Evolutionary conservation across 805 yeast species (phyloP).

Genomic region (Wickerhamiella azymoides): DNA sequence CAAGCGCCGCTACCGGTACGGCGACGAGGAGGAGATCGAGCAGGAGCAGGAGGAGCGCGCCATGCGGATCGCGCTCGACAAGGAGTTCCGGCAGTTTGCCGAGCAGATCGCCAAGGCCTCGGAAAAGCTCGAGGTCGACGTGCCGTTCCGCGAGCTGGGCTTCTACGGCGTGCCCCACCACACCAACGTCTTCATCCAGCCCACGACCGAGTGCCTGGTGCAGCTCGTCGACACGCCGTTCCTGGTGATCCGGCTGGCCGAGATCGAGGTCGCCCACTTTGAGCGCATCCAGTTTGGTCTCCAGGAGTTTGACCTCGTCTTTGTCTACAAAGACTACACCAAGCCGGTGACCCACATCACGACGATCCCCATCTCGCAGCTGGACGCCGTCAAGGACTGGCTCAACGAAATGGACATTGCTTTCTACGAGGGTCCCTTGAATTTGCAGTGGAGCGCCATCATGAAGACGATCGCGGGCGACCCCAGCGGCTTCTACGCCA

Average conservation of each 20-base stretch:
- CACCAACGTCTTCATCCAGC: constrained; percentile 88
- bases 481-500: constrained; percentile 84
- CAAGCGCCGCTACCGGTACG: constrained; percentile 72
- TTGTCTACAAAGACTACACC: constrained; percentile 81
- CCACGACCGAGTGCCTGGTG: constrained; percentile 91
- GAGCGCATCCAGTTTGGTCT: constrained; percentile 97
- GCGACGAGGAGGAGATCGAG: constrained; percentile 96
- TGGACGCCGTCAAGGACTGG: constrained; percentile 94
- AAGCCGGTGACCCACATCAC: constrained; percentile 84
- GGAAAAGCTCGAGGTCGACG: constrained; percentile 67
- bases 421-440: constrained; percentile 84
- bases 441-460: constrained; percentile 88
- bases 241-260: constrained; percentile 77
- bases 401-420: constrained; percentile 96
- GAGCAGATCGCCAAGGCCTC: constrained; percentile 85
- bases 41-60: constrained; percentile 97
- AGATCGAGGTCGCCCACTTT: constrained; percentile 85
- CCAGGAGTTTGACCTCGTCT: constrained; percentile 92
- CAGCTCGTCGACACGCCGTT: constrained; percentile 93
- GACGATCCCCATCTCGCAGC: constrained; percentile 82
- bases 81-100: constrained; percentile 78
- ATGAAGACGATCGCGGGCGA: constrained; percentile 89
- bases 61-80: constrained; percentile 78
- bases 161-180: constrained; percentile 96
- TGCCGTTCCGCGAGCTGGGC: constrained; percentile 91